Base-by-base conservation (phyloP, 345 rosid species). In the Ceriops tagal region DNA sequence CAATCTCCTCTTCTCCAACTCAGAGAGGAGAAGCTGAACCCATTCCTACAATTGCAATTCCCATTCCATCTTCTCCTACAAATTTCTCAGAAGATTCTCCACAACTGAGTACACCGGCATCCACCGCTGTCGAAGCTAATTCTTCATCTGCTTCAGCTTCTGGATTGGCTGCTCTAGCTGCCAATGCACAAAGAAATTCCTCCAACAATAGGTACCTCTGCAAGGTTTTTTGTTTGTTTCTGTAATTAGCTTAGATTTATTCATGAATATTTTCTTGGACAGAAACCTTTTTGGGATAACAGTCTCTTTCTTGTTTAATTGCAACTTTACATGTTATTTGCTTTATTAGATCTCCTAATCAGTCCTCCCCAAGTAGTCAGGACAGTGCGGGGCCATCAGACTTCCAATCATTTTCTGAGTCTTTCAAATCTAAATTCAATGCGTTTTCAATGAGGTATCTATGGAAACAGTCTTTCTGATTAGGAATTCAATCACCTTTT, bases 321-420 rank as follows among this genome's bases (percentile, higher is more conserved):
- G 46, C 46, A 26, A 67, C 55, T 53, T 10, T 66, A 27, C 71
- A 9, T 62, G 35, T 72, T 49, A 11, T 52, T 43, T 65, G 56
- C 64, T 74, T 22, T 75, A 82, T 82, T 71, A 77, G 90, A 69
- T 79, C 86, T 65, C 78, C 82, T 61, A 77, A 61, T 75, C 88
- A 81, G 46, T 81, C 87, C 75, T 83, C 91, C 49, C 83, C 84
- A 61, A 84, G 68, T 72, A 81, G 69, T 81, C 96, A 90, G 77
- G 96, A 92, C 58, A 83, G 83, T 81, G 97, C 89, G 21, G 96
- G 97, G 65, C 92, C 96, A 66, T 95, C 99, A 0, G 97, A 92
- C 30, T 73, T 83, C 47, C 99, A 87, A 49, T 87, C 96, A 26
- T 88, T 95, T 82, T 92, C 97, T 30, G 99, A 95, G 43, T 84